Evolutionary conservation across 2,329 filamentous ascomycete genomes (phyloP).

Genomic region (Cercospora brassicicola): DNA sequence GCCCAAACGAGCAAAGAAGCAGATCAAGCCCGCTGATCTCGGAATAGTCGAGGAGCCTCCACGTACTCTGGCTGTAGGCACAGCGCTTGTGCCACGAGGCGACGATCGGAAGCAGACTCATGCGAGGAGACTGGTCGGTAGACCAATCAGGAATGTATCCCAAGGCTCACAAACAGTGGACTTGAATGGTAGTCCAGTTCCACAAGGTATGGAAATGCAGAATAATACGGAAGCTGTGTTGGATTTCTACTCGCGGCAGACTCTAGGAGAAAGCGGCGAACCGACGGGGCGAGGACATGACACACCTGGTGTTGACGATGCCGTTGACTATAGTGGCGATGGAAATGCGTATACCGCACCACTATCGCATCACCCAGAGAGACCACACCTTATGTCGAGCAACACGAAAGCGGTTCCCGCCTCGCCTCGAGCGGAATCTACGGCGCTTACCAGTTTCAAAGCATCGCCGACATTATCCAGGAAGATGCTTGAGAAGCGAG

Average conservation of each 20-base stretch:
- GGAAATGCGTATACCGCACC: slow-evolving; percentile 10
- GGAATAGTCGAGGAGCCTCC: neutral
- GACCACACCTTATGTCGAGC: slow-evolving; percentile 37
- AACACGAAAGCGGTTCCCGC: slow-evolving; percentile 46
- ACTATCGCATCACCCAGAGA: slow-evolving; percentile 17
- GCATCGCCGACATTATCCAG: slow-evolving; percentile 10
- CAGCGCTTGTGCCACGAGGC: neutral
- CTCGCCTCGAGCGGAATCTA: slow-evolving; percentile 45
- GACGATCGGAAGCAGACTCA: neutral
- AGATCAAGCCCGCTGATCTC: neutral
- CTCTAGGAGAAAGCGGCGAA: neutral
- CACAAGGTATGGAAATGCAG: slow-evolving; percentile 28
- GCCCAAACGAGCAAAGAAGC: neutral
- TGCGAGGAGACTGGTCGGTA: slow-evolving; percentile 10
- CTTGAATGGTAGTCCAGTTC: slow-evolving; percentile 35
- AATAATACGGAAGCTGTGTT: slow-evolving; percentile 27
- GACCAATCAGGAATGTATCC: slow-evolving; percentile 21
- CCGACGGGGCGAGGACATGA: neutral
- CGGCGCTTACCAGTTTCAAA: slow-evolving; percentile 36
- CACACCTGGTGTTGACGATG: neutral
- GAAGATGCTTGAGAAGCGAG: slow-evolving; percentile 13
- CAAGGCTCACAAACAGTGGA: slow-evolving; percentile 34
- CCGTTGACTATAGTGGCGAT: neutral
- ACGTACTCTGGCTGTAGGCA: neutral
- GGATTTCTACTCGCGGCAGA: slow-evolving; percentile 32